Base-by-base conservation (phyloP, 2,329 filamentous ascomycete species). In the Aureobasidium vineae region DNA sequence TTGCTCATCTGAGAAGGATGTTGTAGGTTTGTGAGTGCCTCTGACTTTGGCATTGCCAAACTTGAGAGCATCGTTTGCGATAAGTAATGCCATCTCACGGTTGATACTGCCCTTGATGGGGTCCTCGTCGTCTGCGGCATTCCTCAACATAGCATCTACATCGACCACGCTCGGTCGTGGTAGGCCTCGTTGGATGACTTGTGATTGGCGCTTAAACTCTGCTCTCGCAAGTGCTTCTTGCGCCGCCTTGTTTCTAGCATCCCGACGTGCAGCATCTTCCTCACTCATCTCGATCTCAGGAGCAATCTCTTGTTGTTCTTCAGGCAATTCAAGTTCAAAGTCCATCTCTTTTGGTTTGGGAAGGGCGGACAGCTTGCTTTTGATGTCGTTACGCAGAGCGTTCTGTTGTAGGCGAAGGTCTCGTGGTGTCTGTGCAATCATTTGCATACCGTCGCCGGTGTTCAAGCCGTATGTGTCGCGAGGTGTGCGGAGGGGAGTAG, bases 331-430 rank as follows among this genome's bases (percentile, higher is more conserved):
- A 53, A 98, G 86, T 71, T 98, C 95, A 89, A 91, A 98, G 70
- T 97, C 93, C 0, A 87, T 90, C 74, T 97, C 92, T 74, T 96
- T 97, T 0, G 95, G 95, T 74, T 91, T 96, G 0, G 95, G 95
- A 19, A 99, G 83, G 26, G 91, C 87, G 5, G 91, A 85, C n/a
- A 99, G 85, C 49, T 89, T 86, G 60, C 85, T 83, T 68, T 86
- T 86, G 7, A 99, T 81, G 69, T 89, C 86, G 68, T 86, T 84
- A 50, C 88, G 88, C 70, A 88, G 77, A 6, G 88, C 86, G 67
- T 88, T 81, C 68, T 96, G 89, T 26, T 86, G 86, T 71, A 90
- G 79, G 72, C 85, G 89, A 33, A 92, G 79, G 67, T 97, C 92
- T 50, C 86, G 85, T 3, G 92, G 90, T 2, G 93, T 96, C 63